Conservation (phyloP, 805 yeast species). For the Danielia reshetovae region DNA sequence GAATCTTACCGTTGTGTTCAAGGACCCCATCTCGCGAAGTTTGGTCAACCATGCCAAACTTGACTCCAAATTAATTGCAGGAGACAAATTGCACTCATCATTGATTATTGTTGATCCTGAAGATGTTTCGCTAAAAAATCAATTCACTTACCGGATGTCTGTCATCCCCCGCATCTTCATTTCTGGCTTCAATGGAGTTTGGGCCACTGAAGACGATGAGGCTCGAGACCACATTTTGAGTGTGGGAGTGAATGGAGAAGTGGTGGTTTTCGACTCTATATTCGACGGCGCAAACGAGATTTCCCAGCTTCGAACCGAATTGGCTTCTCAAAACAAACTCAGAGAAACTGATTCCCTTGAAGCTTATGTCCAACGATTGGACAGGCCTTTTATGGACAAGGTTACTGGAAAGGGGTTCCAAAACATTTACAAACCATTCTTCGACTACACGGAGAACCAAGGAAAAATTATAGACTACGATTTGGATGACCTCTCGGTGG, state of each 20-base stretch:
- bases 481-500: constrained; percentile 22
- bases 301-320: constrained; percentile 8
- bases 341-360: constrained; percentile 9
- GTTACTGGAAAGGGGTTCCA: constrained; percentile 40
- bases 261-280: constrained; percentile 13
- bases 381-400: constrained; percentile 32
- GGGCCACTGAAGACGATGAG: constrained; percentile 16
- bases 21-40: constrained; percentile 33
- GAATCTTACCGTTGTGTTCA: constrained; percentile 14
- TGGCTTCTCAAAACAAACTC: constrained; percentile 6
- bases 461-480: constrained; percentile 32
- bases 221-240: constrained; percentile 15
- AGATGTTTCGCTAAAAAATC: constrained; percentile 4
- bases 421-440: constrained; percentile 32
- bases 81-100: constrained; percentile 35
- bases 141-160: constrained; percentile 19
- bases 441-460: constrained; percentile 24
- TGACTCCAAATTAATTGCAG: constrained; percentile 22
- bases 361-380: constrained; percentile 19
- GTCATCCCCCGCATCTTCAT: constrained; percentile 32
- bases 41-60: constrained; percentile 28
- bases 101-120: constrained; percentile 21
- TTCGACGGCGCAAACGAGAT: constrained; percentile 13
- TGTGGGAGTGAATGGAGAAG: constrained; percentile 38
- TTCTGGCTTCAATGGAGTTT: constrained; percentile 19